Evolutionary conservation across 768 basidiomycete species (phyloP), one percentile per base, ranked within the genome.

Genomic region (Amanita inopinata): DNA sequence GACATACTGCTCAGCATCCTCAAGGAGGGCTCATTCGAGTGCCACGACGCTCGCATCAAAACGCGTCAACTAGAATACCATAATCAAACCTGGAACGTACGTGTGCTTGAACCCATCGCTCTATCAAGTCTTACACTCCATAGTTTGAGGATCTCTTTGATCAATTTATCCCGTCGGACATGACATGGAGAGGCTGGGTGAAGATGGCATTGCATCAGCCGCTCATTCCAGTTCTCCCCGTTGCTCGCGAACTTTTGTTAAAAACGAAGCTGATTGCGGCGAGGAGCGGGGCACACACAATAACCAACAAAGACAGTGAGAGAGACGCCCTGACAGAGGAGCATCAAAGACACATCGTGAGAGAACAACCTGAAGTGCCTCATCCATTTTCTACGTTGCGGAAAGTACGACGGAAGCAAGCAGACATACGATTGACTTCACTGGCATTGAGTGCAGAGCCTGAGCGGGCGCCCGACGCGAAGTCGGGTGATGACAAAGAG

Each of bases 11-110:
- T 91, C 40, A 90, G 84, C 53, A 80, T 87, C 49, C 75, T 79
- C 58, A 85, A 85, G 55, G 80, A 83, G 48, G 83, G 83, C 41
- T 90, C 90, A 11, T 86, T 96, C 55, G 80, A 86, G 41, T 88
- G 80, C 47, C 77, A 75, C 14, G 82, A 86, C 49, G 84, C 83
- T 7, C 74, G 74, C 23, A 85, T 92, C 56, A 75, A 76, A 47
- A 90, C 88, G 3, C 79, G 87, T 24, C 76, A 79, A 38, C 67
- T 94, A 31, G 80, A 84, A 51, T 91, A 86, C 57, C 78, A 77
- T 45, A 87, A 88, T 50, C 80, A 83, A 53, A 86, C 84, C 2
- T 82, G 74, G 73, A 87, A 84, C 62, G 85, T 88, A 61, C 49
- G 82, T 69, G 2, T 28, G 40, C 5, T 32, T 43, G 12, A 22